These are phyloP conservation scores for Miamiensis avidus DNA, from an alignment of 169 alveolate genomes.

Conservation along the genomic window DNA sequence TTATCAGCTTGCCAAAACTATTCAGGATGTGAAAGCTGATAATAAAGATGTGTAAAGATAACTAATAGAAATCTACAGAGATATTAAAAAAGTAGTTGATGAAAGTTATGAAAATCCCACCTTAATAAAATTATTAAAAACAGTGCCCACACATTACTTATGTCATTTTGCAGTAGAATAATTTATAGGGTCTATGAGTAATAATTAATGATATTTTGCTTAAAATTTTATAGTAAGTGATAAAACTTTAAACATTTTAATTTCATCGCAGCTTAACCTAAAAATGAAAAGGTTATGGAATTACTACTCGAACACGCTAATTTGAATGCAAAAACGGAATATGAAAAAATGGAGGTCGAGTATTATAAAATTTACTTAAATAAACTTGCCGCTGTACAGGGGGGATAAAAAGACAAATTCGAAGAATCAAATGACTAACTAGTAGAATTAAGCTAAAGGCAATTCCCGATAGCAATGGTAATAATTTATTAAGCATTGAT, in stretches of 20 bases:
- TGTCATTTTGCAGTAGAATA: slow-evolving; percentile 46
- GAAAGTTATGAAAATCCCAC: slow-evolving; percentile 15
- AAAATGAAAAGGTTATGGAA: slow-evolving; percentile 35
- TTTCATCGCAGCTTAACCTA: slow-evolving; percentile 31
- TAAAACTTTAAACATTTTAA: not conserved
- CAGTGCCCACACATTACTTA: slow-evolving; percentile 21
- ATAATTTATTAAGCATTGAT: not conserved
- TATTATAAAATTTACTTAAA: slow-evolving; percentile 21
- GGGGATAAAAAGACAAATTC: slow-evolving; percentile 32
- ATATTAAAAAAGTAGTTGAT: slow-evolving; percentile 36
- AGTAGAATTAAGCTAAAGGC: slow-evolving; percentile 28
- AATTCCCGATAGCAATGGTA: slow-evolving; percentile 26
- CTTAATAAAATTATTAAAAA: slow-evolving; percentile 17
- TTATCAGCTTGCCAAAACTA: slow-evolving; percentile 19
- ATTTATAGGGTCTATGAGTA: slow-evolving; percentile 46
- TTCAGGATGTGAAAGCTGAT: slow-evolving; percentile 16
- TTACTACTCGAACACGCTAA: slow-evolving; percentile 26
- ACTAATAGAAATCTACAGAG: slow-evolving; percentile 17
- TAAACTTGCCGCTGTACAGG: slow-evolving; percentile 30
- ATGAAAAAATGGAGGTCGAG: slow-evolving; percentile 31
- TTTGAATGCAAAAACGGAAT: slow-evolving; percentile 20
- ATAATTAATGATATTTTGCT: not conserved
- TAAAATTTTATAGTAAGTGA: no score
- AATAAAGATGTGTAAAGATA: slow-evolving; percentile 22
- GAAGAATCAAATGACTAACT: slow-evolving; percentile 25